Evolutionary conservation across 305 asterid species (phyloP), one percentile per base, ranked within the genome.

Genomic region (Solanum hybrid): DNA sequence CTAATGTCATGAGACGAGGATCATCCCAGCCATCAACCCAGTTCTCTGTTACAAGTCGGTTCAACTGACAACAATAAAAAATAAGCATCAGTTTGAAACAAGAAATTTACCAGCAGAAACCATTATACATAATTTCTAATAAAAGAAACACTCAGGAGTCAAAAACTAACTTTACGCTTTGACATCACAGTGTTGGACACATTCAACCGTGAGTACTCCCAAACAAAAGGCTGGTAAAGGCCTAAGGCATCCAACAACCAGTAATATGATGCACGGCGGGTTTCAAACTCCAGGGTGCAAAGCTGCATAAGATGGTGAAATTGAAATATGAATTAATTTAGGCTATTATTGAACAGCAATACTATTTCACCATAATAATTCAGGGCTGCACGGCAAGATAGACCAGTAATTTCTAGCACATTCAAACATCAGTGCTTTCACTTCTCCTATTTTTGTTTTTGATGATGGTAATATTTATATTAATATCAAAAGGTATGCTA

Each of bases 1-100:
- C 96, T 31, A 97, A 97, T 37, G 99, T 96, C 99, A 97, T 95
- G 86, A 97, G 93, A 87, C 99, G 98, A 87, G 99, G 99, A 92
- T 97, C 99, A 92, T 97, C 99, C 99, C 99, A 97, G 75, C 98
- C 97, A 92, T 97, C 98, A 28, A 96, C 98, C 94, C 95, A 93
- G 82, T 97, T 96, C 90, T 96, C 97, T 33, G 97, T 96, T 86
- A 97, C 99, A 67, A 97, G 98, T 46, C 93, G 97, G 91, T 97
- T 97, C 86, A 97, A 93, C 98, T 95, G 93, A 91, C 46, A 90
- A 64, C 86, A 82, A 33, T 61, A 79, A 77, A 35, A 77, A 64
- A 86, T 46, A 67, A 88, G 35, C 76, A 89, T 40, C 20, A 89
- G 76, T 78, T 33, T 37, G 36, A n/a, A 76, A 57, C 34, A 57